Conservation (phyloP, 768 basidiomycete species). For the Lentinula boryana region DNA sequence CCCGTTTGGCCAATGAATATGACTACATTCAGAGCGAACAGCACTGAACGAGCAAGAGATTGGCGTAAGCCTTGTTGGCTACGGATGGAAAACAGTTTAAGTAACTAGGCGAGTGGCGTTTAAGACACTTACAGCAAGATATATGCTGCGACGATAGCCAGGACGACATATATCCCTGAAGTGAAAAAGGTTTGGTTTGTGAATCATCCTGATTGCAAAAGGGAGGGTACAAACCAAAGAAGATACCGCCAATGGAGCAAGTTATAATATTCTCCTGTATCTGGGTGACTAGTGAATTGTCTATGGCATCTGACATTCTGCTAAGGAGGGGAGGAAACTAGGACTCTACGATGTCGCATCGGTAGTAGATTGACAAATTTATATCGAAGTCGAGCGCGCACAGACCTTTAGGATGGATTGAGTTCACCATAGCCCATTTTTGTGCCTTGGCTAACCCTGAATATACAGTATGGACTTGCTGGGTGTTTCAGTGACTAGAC, state of each 20-base stretch:
- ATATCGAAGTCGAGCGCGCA: no score
- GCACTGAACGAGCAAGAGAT: background rate
- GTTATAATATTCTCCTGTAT: background rate
- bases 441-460: no score
- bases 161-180: background rate
- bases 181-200: background rate
- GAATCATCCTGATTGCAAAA: background rate
- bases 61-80: background rate
- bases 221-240: background rate
- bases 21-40: background rate
- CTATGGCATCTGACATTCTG: background rate
- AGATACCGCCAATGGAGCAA: background rate
- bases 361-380: no score
- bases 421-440: no score
- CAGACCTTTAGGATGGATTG: no score
- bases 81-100: background rate
- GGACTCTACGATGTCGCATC: no score
- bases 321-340: background rate
- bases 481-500: background rate
- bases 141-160: background rate
- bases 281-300: background rate
- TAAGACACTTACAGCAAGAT: background rate
- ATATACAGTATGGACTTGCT: no score
- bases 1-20: background rate
- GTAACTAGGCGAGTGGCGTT: background rate